Base-by-base conservation (phyloP, 2,329 filamentous ascomycete species). In the Ophiostoma sp. region DNA sequence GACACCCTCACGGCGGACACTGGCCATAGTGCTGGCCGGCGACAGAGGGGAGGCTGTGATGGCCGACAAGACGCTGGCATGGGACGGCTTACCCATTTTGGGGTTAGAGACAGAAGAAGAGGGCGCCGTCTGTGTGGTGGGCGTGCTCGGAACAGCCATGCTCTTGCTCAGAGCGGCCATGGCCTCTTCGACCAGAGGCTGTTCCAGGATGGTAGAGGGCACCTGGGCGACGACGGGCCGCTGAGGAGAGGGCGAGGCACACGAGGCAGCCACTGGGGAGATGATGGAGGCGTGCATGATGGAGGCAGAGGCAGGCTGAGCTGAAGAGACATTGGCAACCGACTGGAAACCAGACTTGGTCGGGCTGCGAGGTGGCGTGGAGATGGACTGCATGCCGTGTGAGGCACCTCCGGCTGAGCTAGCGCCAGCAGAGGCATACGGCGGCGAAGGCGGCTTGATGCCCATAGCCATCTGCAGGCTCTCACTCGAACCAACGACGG, bases 341-440 rank as follows among this genome's bases (percentile, higher is more conserved):
- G 42, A 9, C 75, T 70, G 77, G 70, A 81, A 81, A 1, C 77
- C 69, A 22, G 79, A 78, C 75, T 88, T 89, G 45, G 84, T 84
- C 2, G 90, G 90, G 78, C 87, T 90, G 39, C 87, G 83, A 3
- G 89, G 88, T 7, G 90, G 89, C 7, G 88, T 88, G 17, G 85
- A 85, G 69, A 88, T 84, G 59, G 69, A 76, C 85, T 85, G 31
- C 39, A 42, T 71, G 39, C 19, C 28, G 42, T n/a, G 63, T 6
- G 55, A 3, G 19, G n/a, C 59, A 17, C 33, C 22, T 22, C 31
- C 17, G 39, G 33, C 17, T 36, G 82, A 79, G 22, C 78, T 79
- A 31, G 73, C 77, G 48, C 74, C 36, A 19, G 39, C 15, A 9
- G 64, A 6, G 17, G 55, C 57, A 36, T 70, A 66, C 1, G 72